phyloP scores from a whole-genome alignment of 768 basidiomycete species.

The Lactarius akahatsu region DNA sequence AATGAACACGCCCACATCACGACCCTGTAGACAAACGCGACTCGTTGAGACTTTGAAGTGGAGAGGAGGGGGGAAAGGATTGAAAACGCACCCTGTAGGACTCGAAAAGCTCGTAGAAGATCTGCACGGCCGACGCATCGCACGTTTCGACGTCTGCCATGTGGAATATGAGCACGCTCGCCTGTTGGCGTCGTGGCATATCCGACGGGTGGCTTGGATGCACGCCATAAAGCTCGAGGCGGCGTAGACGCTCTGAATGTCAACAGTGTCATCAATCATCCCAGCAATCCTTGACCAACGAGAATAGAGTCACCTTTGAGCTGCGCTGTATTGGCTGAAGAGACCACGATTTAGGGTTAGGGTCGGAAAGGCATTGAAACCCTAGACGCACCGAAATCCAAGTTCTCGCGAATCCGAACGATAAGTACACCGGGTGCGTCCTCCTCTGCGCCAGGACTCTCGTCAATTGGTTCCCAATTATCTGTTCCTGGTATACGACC shows the following conservation, averaged over 20 bases:
- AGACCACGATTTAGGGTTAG: slow-evolving; percentile 18
- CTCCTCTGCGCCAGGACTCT: slow-evolving; percentile 82
- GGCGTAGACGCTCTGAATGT: slow-evolving; percentile 72
- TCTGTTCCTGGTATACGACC: slow-evolving; percentile 88
- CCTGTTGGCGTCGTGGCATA: slow-evolving; percentile 69
- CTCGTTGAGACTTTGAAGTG: background rate
- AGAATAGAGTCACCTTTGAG: slow-evolving; percentile 62
- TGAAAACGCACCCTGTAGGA: slow-evolving; percentile 64
- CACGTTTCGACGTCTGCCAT: slow-evolving; percentile 88
- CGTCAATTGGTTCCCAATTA: slow-evolving; percentile 86
- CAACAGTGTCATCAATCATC: background rate
- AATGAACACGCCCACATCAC: slow-evolving; percentile 46
- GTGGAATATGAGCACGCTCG: slow-evolving; percentile 84
- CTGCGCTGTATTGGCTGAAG: slow-evolving; percentile 87
- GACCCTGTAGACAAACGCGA: slow-evolving; percentile 36
- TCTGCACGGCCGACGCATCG: slow-evolving; percentile 91
- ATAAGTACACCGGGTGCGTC: slow-evolving; percentile 81
- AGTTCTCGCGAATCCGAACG: slow-evolving; percentile 82
- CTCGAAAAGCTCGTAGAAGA: slow-evolving; percentile 74
- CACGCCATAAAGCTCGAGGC: slow-evolving; percentile 87
- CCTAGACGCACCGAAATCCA: slow-evolving; percentile 77
- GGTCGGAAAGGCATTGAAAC: background rate
- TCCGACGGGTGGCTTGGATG: slow-evolving; percentile 86
- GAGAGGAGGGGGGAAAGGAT: background rate
- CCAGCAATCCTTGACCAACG: slow-evolving; percentile 1